phyloP scores from a whole-genome alignment of 148 eudicot species.

The Beta vulgaris region DNA sequence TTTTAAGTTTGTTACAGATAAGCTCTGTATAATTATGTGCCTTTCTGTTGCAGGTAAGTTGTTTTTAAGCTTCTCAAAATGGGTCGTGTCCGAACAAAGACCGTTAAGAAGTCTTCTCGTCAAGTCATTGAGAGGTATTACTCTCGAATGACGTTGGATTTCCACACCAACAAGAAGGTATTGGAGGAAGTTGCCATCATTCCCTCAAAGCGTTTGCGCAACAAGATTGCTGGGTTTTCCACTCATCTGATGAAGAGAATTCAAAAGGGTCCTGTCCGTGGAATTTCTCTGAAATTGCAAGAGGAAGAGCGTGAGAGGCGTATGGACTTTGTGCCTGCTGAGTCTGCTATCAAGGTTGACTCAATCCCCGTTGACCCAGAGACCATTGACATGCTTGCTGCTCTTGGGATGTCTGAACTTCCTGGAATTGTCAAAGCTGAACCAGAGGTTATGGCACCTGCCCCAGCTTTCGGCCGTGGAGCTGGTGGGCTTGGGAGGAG shows the following conservation, averaged over 20 bases:
- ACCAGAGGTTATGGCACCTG: constrained; percentile 19
- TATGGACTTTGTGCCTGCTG: constrained; percentile 49
- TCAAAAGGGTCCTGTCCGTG: constrained; percentile 50
- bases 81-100: constrained; percentile 51
- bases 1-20: background rate
- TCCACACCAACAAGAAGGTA: constrained; percentile 56
- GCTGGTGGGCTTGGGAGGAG: constrained; percentile 30
- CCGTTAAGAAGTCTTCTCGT: constrained; percentile 41
- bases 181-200: constrained; percentile 50
- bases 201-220: constrained; percentile 46
- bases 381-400: constrained; percentile 46
- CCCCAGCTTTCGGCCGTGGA: constrained; percentile 23
- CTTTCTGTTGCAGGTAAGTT: background rate
- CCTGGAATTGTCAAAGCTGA: constrained; percentile 37
- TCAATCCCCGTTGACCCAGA: constrained; percentile 33
- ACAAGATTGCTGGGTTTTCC: constrained; percentile 53
- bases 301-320: constrained; percentile 51
- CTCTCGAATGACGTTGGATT: constrained; percentile 43
- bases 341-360: constrained; percentile 39
- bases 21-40: background rate
- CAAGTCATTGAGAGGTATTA: constrained; percentile 45
- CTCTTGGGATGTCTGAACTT: constrained; percentile 41
- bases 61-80: constrained; percentile 10
- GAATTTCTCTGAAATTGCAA: constrained; percentile 43
- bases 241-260: constrained; percentile 52